Percentiles rank a stretch among this genome's conserved stretches.
Conservation (phyloP, 2,329 filamentous ascomycete genomes). For the Pochonia chlamydosporia region DNA sequence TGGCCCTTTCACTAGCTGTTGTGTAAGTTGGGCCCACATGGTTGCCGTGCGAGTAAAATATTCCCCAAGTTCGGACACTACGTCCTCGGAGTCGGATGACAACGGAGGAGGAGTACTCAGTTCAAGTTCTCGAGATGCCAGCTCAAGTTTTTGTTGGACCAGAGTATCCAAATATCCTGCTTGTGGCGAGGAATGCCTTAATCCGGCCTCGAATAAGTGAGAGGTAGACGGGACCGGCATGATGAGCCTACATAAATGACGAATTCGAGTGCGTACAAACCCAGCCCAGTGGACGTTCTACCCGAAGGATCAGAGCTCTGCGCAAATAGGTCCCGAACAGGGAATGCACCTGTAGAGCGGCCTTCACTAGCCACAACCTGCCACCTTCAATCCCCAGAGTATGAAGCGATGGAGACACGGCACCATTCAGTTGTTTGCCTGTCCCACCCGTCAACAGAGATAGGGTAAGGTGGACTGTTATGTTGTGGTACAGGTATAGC, state of each 20-base stretch:
- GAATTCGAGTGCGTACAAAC: not conserved
- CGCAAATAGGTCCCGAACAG: too few species aligned
- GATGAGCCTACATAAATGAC: not conserved
- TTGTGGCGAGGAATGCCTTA: slow-evolving; percentile 6
- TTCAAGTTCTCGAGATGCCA: slow-evolving; percentile 18
- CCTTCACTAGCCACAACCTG: not conserved
- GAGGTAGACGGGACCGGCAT: slow-evolving; percentile 20
- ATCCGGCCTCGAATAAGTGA: slow-evolving; percentile 24
- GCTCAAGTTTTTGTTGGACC: slow-evolving; percentile 21
- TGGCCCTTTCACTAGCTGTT: slow-evolving; percentile 25
- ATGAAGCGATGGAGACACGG: not conserved
- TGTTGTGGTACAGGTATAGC: not conserved
- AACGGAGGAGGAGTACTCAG: slow-evolving; percentile 12
- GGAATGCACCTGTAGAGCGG: not conserved
- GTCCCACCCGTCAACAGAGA: not conserved
- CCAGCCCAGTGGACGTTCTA: too few species aligned
- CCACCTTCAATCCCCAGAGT: slow-evolving; percentile 2
- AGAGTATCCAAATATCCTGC: slow-evolving; percentile 19
- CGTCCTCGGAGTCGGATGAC: slow-evolving; percentile 16
- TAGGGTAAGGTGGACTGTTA: not conserved
- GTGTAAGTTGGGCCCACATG: slow-evolving; percentile 27
- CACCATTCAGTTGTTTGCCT: not conserved
- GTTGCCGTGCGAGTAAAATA: slow-evolving; percentile 28
- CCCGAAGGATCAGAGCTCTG: too few species aligned
- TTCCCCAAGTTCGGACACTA: slow-evolving; percentile 29